Conservation (phyloP, 805 yeast genomes). For the Lipomyces oligophaga region DNA sequence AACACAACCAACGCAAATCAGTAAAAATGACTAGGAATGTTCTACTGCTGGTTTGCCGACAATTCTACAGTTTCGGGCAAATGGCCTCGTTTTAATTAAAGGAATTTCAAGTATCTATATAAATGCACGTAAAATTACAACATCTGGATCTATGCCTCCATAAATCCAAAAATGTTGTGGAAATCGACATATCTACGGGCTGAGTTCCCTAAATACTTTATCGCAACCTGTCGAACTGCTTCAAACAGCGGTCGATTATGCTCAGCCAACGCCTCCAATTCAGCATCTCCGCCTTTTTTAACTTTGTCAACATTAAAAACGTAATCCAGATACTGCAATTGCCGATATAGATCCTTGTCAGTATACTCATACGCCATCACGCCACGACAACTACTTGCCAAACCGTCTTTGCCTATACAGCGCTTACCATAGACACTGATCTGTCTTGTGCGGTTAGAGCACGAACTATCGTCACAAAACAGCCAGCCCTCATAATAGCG, state of each 20-base stretch:
- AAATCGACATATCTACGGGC: slow-evolving; percentile 88
- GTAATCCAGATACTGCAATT: slow-evolving; percentile 70
- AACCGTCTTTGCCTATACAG: slow-evolving; percentile 66
- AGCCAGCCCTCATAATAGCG: slow-evolving; percentile 84
- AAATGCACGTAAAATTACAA: too few relatives aligned
- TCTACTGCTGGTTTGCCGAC: too few relatives aligned
- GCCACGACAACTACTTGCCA: slow-evolving; percentile 68
- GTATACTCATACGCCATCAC: slow-evolving; percentile 71
- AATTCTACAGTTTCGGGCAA: too few relatives aligned
- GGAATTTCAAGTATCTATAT: too few relatives aligned
- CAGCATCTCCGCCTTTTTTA: slow-evolving; percentile 42
- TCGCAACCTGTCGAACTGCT: slow-evolving; percentile 54
- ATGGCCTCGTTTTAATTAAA: too few relatives aligned
- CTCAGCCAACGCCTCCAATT: slow-evolving; percentile 69
- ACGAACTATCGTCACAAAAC: slow-evolving; percentile 77
- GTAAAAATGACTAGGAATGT: too few relatives aligned
- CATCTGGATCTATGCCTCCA: too few relatives aligned
- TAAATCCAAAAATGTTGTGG: slow-evolving; percentile 58
- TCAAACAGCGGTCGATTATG: slow-evolving; percentile 67
- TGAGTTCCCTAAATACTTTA: slow-evolving; percentile 70
- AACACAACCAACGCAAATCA: too few relatives aligned
- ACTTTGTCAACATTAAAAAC: slow-evolving; percentile 81
- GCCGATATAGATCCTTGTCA: slow-evolving; percentile 81
- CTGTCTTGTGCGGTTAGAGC: slow-evolving; percentile 77
- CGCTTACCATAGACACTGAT: slow-evolving; percentile 84